Conservation (phyloP, 1,284 basidiomycete genomes). For the Trichosporon sp. region DNA sequence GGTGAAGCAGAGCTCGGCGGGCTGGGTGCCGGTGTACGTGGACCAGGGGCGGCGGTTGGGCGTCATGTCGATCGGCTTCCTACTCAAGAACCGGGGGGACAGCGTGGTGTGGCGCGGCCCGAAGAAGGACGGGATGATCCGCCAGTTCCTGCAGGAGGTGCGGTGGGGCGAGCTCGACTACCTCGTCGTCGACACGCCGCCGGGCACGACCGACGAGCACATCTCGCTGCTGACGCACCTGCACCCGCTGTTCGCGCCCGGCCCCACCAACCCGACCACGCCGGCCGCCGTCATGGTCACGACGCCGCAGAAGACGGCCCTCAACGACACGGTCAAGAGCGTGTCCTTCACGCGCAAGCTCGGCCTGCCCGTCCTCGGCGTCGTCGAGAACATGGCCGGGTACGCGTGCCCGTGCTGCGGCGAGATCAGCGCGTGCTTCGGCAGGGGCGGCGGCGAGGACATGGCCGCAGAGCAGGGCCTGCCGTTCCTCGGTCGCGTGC, state of each 20-base stretch:
- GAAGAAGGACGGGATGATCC: constrained; percentile 99
- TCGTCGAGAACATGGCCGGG: constrained; percentile 99
- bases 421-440: constrained; percentile 92
- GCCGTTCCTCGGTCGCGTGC: constrained; percentile 80
- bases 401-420: constrained; percentile 95
- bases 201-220: constrained; percentile 98
- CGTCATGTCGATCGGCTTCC: constrained; percentile 96
- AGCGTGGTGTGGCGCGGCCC: constrained; percentile 97
- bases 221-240: constrained; percentile 91
- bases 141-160: constrained; percentile 94
- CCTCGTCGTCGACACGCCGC: constrained; percentile 94
- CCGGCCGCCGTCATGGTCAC: constrained; percentile 86
- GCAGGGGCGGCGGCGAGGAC: constrained; percentile 83
- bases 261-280: constrained; percentile 34
- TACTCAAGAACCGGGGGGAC: constrained; percentile 83
- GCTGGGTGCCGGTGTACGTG: constrained; percentile 97
- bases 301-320: constrained; percentile 93
- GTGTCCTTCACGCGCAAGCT: constrained; percentile 89
- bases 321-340: constrained; percentile 93
- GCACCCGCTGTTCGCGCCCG: constrained; percentile 70
- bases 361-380: constrained; percentile 78
- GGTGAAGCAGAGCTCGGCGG: constrained; percentile 87
- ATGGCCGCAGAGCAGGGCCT: constrained; percentile 73
- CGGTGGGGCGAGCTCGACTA: constrained; percentile 96
- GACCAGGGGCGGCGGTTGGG: constrained; percentile 70